Conservation (phyloP, 2,329 filamentous ascomycete species). For the Colletotrichum orchidophilum region DNA sequence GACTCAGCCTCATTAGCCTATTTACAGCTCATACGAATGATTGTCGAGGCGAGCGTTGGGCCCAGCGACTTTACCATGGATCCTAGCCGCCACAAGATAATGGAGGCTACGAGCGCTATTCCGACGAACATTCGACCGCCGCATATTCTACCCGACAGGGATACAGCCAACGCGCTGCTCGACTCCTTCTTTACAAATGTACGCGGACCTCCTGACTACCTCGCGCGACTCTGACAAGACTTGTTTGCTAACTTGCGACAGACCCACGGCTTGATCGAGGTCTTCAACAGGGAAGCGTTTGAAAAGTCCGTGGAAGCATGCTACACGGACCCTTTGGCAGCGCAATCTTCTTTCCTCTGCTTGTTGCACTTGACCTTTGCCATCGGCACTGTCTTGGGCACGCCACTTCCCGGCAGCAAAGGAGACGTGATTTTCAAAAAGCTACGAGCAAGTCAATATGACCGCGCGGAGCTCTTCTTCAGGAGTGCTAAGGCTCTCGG, state of each 20-base stretch:
- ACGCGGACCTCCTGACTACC: slow-evolving; percentile 34
- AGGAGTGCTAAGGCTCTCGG: slow-evolving; percentile 64
- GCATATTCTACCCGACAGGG: slow-evolving; percentile 63
- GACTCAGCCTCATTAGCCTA: slow-evolving; percentile 70
- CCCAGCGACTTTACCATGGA: slow-evolving; percentile 67
- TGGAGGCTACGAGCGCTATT: slow-evolving; percentile 62
- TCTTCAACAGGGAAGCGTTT: slow-evolving; percentile 64
- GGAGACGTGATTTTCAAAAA: slow-evolving; percentile 62
- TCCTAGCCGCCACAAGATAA: slow-evolving; percentile 64
- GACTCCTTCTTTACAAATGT: slow-evolving; percentile 71
- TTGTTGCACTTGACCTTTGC: slow-evolving; percentile 70
- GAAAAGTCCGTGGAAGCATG: slow-evolving; percentile 59
- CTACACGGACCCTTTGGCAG: slow-evolving; percentile 62
- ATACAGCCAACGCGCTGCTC: slow-evolving; percentile 63
- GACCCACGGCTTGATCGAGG: slow-evolving; percentile 69
- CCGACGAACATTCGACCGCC: slow-evolving; percentile 56
- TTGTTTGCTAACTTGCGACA: slow-evolving; percentile 39
- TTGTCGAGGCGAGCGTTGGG: slow-evolving; percentile 65
- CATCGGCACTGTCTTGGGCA: slow-evolving; percentile 68
- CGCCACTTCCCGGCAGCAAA: slow-evolving; percentile 56
- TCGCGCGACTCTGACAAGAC: background rate
- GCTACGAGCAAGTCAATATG: slow-evolving; percentile 56
- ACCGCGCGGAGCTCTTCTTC: slow-evolving; percentile 71
- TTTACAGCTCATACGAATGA: slow-evolving; percentile 67
- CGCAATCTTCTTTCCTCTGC: slow-evolving; percentile 63